These are phyloP conservation scores for Aegilops umbellulata DNA, from an alignment of 176 grass and related monocot species.

Conservation along the genomic window DNA sequence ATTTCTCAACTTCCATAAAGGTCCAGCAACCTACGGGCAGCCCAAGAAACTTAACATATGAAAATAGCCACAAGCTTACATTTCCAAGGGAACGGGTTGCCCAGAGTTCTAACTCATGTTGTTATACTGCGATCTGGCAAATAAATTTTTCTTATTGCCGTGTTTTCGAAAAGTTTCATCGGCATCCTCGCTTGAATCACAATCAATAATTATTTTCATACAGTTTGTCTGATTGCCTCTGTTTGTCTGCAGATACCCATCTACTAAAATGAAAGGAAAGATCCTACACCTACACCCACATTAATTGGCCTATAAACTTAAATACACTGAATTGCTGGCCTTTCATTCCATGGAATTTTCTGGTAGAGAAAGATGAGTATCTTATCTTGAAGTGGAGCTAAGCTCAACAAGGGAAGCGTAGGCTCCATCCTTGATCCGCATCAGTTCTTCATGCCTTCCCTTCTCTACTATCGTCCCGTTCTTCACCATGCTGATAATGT, in stretches of 20 bases:
- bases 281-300: neutral
- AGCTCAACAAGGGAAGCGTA: constrained; percentile 74
- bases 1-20: neutral
- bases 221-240: neutral
- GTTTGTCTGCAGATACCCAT: neutral
- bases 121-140: neutral
- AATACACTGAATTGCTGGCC: neutral
- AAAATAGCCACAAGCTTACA: neutral
- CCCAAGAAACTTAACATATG: neutral
- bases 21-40: neutral
- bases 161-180: neutral
- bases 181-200: neutral
- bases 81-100: neutral
- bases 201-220: neutral
- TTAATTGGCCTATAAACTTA: neutral
- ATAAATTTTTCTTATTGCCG: neutral
- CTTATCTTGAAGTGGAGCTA: constrained; percentile 24
- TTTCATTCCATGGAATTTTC: neutral
- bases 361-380: neutral
- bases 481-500: constrained; percentile 56
- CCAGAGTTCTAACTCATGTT: neutral
- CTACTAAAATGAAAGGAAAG: neutral
- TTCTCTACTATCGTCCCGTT: constrained; percentile 61
- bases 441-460: constrained; percentile 60
- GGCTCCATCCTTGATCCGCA: constrained; percentile 43